Conservation (phyloP, 768 basidiomycete species). For the Phaeotremella fagi region DNA sequence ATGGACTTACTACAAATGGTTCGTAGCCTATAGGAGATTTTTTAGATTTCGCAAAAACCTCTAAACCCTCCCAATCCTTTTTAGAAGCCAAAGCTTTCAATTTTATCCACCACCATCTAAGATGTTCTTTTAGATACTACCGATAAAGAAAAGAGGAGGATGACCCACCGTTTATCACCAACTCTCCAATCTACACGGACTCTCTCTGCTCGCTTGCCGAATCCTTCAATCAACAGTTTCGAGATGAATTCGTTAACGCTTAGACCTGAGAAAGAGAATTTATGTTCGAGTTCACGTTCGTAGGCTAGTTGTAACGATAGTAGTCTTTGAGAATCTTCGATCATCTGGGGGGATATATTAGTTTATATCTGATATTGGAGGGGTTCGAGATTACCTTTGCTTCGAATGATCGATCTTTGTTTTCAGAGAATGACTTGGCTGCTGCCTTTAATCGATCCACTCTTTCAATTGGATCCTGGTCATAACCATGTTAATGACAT, state of each 20-base stretch:
- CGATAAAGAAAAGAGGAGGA: not conserved
- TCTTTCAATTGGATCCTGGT: conserved; percentile 67
- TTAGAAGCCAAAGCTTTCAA: conserved; percentile 72
- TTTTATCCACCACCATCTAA: conserved; percentile 90
- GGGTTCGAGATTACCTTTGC: conserved; percentile 61
- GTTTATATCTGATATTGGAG: not conserved
- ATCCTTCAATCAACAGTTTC: conserved; percentile 67
- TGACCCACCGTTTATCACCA: conserved; percentile 77
- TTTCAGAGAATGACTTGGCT: conserved; percentile 89
- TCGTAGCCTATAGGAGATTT: conserved; percentile 95
- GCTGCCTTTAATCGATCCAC: conserved; percentile 71
- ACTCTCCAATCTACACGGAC: conserved; percentile 86
- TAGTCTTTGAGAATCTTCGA: conserved; percentile 75
- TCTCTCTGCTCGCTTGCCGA: conserved; percentile 84
- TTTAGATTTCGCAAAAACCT: conserved; percentile 77
- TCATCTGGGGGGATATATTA: conserved; percentile 60
- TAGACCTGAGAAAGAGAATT: conserved; percentile 71
- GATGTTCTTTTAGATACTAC: not conserved
- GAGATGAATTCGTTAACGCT: conserved; percentile 84
- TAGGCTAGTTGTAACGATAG: conserved; percentile 76
- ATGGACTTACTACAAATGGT: conserved; percentile 46
- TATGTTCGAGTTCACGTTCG: conserved; percentile 76
- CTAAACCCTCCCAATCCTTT: conserved; percentile 79
- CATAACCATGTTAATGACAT: not conserved
- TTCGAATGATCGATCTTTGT: conserved; percentile 86